Evolutionary conservation across 441 rosid species (phyloP).

Genomic region (Croton setiger): DNA sequence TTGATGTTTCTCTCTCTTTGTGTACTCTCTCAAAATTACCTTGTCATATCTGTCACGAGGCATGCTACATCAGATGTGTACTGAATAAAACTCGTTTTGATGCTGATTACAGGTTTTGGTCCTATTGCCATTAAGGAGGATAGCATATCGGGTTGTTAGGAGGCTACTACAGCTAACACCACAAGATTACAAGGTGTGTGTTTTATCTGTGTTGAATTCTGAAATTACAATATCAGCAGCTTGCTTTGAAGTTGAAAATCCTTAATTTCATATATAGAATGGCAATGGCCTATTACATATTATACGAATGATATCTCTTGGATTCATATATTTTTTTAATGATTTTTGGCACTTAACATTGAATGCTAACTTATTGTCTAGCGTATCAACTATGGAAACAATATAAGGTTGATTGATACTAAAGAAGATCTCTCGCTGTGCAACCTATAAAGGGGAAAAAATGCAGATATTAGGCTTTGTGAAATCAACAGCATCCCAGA

Average conservation of each 20-base stretch:
- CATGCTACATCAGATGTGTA: not conserved
- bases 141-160: constrained; percentile 67
- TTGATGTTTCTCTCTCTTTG: too few species aligned
- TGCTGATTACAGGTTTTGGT: constrained; percentile 61
- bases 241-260: not conserved
- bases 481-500: not conserved
- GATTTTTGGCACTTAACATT: not conserved
- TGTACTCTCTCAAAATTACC: too few species aligned
- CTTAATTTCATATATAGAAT: not conserved
- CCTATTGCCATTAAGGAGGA: constrained; percentile 70
- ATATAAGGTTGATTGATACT: not conserved
- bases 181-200: constrained; percentile 59
- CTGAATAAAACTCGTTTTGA: constrained; percentile 8
- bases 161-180: constrained; percentile 83
- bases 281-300: not conserved
- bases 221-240: not conserved
- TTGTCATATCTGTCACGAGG: too few species aligned
- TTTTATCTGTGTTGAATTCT: constrained; percentile 14
- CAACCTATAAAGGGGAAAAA: not conserved
- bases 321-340: not conserved
- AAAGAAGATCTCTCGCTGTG: not conserved
- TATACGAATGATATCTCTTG: not conserved
- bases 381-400: not conserved
- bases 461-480: not conserved
- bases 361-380: not conserved